phyloP scores from a whole-genome alignment of 2,329 filamentous ascomycete species.

The Emericellopsis atlantica region DNA sequence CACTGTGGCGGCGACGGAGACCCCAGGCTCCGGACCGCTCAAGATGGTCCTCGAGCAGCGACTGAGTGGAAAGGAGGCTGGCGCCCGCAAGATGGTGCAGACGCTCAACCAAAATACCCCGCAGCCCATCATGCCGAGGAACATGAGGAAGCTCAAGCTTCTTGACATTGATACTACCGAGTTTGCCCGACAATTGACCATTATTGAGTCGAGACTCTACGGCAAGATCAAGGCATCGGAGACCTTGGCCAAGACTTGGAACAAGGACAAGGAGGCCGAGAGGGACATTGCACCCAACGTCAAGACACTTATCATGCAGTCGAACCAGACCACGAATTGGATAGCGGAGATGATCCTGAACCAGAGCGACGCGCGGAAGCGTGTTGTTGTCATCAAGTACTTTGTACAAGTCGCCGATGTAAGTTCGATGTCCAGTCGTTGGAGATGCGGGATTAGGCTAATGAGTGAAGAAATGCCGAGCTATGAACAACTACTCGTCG shows the following conservation, averaged over 20 bases:
- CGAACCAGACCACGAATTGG: constrained; percentile 98
- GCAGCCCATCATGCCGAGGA: constrained; percentile 86
- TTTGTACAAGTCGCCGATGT: constrained; percentile 95
- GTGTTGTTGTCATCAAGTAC: constrained; percentile 95
- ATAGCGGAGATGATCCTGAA: constrained; percentile 97
- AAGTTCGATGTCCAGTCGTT: constrained; percentile 23
- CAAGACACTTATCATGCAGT: constrained; percentile 91
- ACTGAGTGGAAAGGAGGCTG: constrained; percentile 74
- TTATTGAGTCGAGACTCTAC: constrained; percentile 90
- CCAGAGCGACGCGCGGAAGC: constrained; percentile 87
- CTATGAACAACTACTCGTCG: constrained; percentile 92
- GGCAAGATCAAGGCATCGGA: constrained; percentile 93
- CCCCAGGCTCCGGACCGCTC: constrained; percentile 72
- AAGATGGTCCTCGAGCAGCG: constrained; percentile 84
- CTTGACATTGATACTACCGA: constrained; percentile 91
- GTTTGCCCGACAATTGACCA: constrained; percentile 93
- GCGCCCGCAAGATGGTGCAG: constrained; percentile 74
- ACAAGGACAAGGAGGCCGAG: constrained; percentile 84
- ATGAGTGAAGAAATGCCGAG: constrained; percentile 67
- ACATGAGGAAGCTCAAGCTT: constrained; percentile 99
- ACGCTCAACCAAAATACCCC: constrained; percentile 76
- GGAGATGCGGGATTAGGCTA: no score
- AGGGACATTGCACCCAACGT: constrained; percentile 85
- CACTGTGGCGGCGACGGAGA: constrained; percentile 85
- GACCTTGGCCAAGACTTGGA: constrained; percentile 97